phyloP scores from a whole-genome alignment of 345 rosid species.

The Syzygium oleosum region DNA sequence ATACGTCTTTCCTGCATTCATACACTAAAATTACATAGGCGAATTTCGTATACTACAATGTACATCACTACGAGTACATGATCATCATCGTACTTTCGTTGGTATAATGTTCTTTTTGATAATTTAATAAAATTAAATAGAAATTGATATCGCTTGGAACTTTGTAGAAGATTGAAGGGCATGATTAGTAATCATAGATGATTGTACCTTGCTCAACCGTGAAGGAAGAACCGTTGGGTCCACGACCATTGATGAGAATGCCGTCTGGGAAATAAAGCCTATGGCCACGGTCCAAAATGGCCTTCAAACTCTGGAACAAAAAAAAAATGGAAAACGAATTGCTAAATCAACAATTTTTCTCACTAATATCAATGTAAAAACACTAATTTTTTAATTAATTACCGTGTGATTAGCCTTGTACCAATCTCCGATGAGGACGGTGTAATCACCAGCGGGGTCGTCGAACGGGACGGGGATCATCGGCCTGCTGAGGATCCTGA shows the following conservation, averaged over 20 bases:
- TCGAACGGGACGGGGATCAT: conserved; percentile 82
- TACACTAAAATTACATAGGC: background rate
- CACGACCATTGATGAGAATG: conserved; percentile 72
- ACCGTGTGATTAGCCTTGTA: conserved; percentile 61
- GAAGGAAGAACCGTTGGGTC: conserved; percentile 37
- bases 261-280: conserved; percentile 56
- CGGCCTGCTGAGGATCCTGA: conserved; percentile 76
- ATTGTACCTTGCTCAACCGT: conserved; percentile 53
- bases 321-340: no score
- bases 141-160: background rate
- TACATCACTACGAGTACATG: background rate
- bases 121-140: background rate
- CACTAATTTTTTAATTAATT: background rate
- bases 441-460: conserved; percentile 69
- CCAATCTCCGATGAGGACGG: conserved; percentile 87
- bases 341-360: background rate
- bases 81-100: background rate
- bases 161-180: background rate
- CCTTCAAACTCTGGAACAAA: conserved; percentile 36
- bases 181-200: background rate
- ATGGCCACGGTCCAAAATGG: conserved; percentile 51
- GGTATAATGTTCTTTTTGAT: background rate
- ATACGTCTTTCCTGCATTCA: conserved; percentile 54
- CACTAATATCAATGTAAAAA: background rate
- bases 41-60: background rate